phyloP scores from a whole-genome alignment of 2,329 filamentous ascomycete genomes.

The Colletotrichum siamense region DNA sequence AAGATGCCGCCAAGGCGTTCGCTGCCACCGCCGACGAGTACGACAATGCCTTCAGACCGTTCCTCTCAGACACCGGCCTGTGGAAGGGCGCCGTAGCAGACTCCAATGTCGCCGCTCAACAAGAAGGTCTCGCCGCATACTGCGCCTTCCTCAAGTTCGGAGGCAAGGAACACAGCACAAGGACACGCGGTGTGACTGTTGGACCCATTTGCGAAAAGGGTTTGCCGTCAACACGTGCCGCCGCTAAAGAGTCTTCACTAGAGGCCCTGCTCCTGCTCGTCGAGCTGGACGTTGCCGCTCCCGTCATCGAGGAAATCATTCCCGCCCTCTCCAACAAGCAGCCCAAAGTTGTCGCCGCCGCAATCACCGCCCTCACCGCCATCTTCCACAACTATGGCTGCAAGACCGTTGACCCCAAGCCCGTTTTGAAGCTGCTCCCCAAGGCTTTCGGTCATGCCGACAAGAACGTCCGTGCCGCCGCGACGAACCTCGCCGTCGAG shows the following conservation, averaged over 20 bases:
- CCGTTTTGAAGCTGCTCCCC: conserved; percentile 84
- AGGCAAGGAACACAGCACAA: conserved; percentile 77
- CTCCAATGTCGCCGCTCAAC: conserved; percentile 95
- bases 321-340: conserved; percentile 86
- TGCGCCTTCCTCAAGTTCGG: conserved; percentile 94
- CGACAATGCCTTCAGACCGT: conserved; percentile 85
- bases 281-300: conserved; percentile 84
- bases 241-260: conserved; percentile 84
- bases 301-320: conserved; percentile 88
- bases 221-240: conserved; percentile 83
- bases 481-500: conserved; percentile 89
- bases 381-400: conserved; percentile 96
- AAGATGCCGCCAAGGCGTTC: conserved; percentile 89
- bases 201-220: conserved; percentile 89
- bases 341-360: conserved; percentile 80
- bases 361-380: conserved; percentile 76
- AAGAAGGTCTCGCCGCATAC: conserved; percentile 86
- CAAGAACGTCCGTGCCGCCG: conserved; percentile 96
- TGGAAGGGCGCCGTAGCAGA: conserved; percentile 95
- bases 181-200: conserved; percentile 79
- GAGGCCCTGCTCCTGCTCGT: conserved; percentile 89
- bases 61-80: conserved; percentile 80
- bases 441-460: conserved; percentile 96
- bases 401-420: conserved; percentile 92
- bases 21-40: conserved; percentile 83